Conservation (phyloP, 148 eudicot species). For the Pharnaceum exiguum region DNA sequence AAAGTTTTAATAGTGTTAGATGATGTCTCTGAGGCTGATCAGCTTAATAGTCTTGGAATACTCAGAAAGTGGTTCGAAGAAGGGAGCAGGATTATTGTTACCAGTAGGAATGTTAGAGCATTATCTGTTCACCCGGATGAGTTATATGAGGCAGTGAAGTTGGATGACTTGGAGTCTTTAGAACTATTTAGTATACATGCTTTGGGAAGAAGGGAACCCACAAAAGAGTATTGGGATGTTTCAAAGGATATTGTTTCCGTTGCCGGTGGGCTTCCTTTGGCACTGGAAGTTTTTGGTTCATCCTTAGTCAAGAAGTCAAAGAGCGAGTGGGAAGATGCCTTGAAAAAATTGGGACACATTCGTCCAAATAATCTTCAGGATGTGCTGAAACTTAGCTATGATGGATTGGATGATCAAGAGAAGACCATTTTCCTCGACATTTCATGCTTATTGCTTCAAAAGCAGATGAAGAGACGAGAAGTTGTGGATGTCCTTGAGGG, state of each 20-base stretch:
- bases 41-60: constrained; percentile 26
- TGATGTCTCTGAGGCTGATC: constrained; percentile 35
- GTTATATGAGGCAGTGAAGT: constrained; percentile 36
- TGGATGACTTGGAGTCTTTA: constrained; percentile 30
- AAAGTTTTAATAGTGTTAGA: constrained; percentile 47
- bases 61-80: constrained; percentile 33
- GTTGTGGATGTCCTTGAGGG: constrained; percentile 40
- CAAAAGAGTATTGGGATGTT: constrained; percentile 18
- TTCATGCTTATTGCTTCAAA: constrained; percentile 51
- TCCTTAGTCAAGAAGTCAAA: constrained; percentile 36
- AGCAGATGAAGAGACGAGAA: constrained; percentile 25
- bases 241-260: constrained; percentile 32
- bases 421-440: constrained; percentile 53
- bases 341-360: constrained; percentile 25
- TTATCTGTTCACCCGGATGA: constrained; percentile 22
- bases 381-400: constrained; percentile 44
- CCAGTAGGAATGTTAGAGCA: constrained; percentile 33
- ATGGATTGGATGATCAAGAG: constrained; percentile 40
- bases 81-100: constrained; percentile 53
- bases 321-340: constrained; percentile 42
- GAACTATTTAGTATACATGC: constrained; percentile 54
- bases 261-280: constrained; percentile 65
- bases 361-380: constrained; percentile 41
- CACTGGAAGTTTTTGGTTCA: constrained; percentile 68
- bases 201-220: constrained; percentile 40